Evolutionary conservation across 305 asterid genomes (phyloP).

Genomic region (Vinca major): DNA sequence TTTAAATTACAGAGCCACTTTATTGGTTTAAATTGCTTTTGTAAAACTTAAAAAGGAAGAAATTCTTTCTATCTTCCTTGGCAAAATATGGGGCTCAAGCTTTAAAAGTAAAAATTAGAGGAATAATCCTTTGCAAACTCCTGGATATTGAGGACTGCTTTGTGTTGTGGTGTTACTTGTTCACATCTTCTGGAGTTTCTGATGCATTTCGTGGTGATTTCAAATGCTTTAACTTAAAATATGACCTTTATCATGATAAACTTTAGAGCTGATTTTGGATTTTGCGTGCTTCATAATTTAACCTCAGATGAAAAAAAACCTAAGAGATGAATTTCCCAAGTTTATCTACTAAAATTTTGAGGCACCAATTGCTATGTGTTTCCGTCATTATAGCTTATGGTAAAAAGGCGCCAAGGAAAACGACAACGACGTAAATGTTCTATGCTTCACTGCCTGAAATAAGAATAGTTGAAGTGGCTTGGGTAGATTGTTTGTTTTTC

Average conservation of each 20-base stretch:
- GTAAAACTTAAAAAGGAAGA: neutral
- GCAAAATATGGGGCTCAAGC: slow-evolving; percentile 9
- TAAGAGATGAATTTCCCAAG: neutral
- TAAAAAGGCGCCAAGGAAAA: neutral
- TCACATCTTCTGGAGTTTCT: slow-evolving; percentile 6
- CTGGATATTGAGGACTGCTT: slow-evolving; percentile 12
- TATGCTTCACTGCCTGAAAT: neutral
- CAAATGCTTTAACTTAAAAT: neutral
- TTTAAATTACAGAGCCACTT: neutral
- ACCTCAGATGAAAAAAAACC: neutral
- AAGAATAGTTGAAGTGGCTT: neutral
- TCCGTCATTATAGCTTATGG: neutral
- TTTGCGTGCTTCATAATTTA: neutral
- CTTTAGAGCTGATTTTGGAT: neutral
- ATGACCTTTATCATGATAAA: neutral
- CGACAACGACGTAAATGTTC: neutral
- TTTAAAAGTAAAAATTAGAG: slow-evolving; percentile 10
- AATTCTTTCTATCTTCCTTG: slow-evolving; percentile 10
- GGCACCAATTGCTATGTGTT: neutral
- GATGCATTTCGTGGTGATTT: neutral
- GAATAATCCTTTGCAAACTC: slow-evolving; percentile 11
- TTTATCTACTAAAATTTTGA: neutral
- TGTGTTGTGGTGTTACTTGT: slow-evolving; percentile 6
- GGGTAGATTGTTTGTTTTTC: neutral
- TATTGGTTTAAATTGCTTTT: neutral